phyloP scores from a whole-genome alignment of 2,329 filamentous ascomycete species.

The Esteya vermicola region DNA sequence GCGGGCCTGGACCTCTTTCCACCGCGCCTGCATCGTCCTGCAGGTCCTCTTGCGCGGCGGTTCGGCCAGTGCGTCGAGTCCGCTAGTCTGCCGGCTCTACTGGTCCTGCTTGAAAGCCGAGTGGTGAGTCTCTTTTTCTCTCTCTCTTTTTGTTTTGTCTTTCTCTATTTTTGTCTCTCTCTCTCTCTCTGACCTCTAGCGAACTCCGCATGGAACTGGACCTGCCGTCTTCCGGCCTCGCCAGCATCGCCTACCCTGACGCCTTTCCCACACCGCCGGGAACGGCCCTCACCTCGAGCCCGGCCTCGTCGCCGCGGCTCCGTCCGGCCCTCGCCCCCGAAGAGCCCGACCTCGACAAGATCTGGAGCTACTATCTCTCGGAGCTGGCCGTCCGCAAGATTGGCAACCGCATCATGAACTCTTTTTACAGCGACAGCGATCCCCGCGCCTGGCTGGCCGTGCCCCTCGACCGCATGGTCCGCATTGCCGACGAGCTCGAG shows the following conservation, averaged over 20 bases:
- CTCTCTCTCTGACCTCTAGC: not conserved
- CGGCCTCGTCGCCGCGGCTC: too few species aligned
- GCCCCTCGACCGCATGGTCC: not conserved
- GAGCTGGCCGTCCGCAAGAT: constrained; percentile 2
- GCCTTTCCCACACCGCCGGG: not conserved
- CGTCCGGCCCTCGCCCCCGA: not conserved
- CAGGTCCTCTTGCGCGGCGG: constrained; percentile 1
- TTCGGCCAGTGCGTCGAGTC: not conserved
- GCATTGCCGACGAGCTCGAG: constrained; percentile 2
- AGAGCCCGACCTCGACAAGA: not conserved
- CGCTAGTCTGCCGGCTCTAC: constrained; percentile 1
- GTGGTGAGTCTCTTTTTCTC: not conserved
- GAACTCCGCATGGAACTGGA: constrained; percentile 2
- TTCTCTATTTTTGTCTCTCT: too few species aligned
- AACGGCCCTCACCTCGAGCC: too few species aligned
- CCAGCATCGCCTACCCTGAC: not conserved
- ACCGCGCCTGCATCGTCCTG: not conserved
- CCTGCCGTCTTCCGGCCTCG: not conserved
- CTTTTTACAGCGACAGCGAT: not conserved
- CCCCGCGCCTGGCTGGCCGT: not conserved
- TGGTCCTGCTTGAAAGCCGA: constrained; percentile 3
- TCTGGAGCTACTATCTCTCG: constrained; percentile 2
- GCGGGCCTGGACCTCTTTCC: constrained; percentile 3
- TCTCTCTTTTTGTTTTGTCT: too few species aligned
- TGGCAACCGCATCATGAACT: constrained; percentile 2